A percentile compares a stretch with the other conserved stretches of the same genome.
These are phyloP conservation scores for Neopestalotiopsis rosae DNA, from an alignment of 2,329 filamentous ascomycete genomes.

Conservation along the genomic window DNA sequence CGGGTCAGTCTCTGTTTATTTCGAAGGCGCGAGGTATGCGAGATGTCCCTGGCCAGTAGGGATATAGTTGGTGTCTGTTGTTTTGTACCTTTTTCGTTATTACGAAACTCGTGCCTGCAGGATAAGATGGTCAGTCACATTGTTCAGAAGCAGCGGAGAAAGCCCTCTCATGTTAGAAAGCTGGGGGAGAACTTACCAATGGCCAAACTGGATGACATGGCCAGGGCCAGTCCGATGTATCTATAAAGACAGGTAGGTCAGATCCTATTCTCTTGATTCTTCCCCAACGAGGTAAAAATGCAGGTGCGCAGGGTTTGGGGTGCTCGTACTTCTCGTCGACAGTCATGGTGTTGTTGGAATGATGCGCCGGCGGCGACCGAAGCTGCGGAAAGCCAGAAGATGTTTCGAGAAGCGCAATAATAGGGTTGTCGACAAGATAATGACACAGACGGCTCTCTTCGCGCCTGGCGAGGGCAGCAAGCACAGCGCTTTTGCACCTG, in stretches of 20 bases:
- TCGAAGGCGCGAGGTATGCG: constrained; percentile 20
- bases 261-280: constrained; percentile 23
- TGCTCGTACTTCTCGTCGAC: constrained; percentile 16
- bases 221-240: constrained; percentile 78
- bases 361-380: constrained; percentile 9
- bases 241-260: constrained; percentile 49
- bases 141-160: constrained; percentile 15
- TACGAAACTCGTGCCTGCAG: constrained; percentile 88
- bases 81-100: constrained; percentile 92
- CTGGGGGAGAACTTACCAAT: constrained; percentile 63
- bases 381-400: not conserved
- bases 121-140: constrained; percentile 24
- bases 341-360: not conserved
- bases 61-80: constrained; percentile 9
- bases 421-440: not conserved
- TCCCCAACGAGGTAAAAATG: not conserved
- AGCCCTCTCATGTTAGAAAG: constrained; percentile 10
- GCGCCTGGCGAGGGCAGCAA: constrained; percentile 16
- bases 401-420: not conserved
- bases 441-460: not conserved
- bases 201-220: constrained; percentile 75
- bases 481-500: constrained; percentile 1
- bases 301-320: not conserved
- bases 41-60: constrained; percentile 1
- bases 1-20: constrained; percentile 12